phyloP scores from a whole-genome alignment of 73 alveolate genomes.

The Tetrahymena borealis region DNA sequence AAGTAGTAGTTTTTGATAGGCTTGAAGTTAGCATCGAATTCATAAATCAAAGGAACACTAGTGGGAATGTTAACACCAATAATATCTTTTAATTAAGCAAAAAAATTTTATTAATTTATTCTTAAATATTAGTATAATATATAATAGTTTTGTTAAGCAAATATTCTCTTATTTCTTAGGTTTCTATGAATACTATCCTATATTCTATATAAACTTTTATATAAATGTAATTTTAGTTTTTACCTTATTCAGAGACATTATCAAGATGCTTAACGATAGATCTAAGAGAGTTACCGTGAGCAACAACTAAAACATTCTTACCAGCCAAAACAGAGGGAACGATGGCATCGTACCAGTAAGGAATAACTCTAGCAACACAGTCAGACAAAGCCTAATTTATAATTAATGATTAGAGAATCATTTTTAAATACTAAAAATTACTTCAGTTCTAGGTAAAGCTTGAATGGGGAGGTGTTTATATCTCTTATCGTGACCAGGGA shows the following conservation, averaged over 20 bases:
- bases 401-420: neutral
- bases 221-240: conserved; percentile 4
- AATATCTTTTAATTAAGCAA: conserved; percentile 5
- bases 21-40: conserved; percentile 88
- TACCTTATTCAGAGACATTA: conserved; percentile 84
- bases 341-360: conserved; percentile 90
- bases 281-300: conserved; percentile 97
- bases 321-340: conserved; percentile 82
- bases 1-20: conserved; percentile 70
- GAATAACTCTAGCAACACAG: conserved; percentile 86
- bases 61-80: conserved; percentile 80
- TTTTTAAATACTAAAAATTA: neutral
- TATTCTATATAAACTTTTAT: too few species aligned
- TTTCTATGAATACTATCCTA: too few species aligned
- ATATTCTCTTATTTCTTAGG: too few species aligned
- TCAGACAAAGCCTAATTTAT: conserved; percentile 62
- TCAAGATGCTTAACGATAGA: conserved; percentile 95
- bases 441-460: conserved; percentile 90
- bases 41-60: conserved; percentile 96
- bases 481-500: conserved; percentile 43
- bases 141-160: too few species aligned
- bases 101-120: too few species aligned
- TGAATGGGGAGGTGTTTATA: conserved; percentile 75
- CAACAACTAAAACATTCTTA: conserved; percentile 83
- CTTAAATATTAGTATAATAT: too few species aligned